Evolutionary conservation across 2,329 filamentous ascomycete species (phyloP).

Genomic region (Emergomyces orientalis): DNA sequence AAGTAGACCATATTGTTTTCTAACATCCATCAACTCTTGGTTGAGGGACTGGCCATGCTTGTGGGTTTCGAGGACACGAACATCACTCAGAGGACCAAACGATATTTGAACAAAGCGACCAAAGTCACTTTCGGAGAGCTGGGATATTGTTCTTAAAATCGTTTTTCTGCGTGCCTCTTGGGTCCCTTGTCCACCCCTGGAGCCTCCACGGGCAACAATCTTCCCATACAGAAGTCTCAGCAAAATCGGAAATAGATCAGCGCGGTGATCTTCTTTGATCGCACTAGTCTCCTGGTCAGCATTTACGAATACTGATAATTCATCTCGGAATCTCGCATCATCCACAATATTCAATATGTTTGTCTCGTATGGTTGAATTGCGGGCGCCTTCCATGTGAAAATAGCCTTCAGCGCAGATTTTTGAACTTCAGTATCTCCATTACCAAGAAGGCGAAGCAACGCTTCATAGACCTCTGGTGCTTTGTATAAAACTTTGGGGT

Average conservation of each 20-base stretch:
- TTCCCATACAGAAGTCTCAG: conserved; percentile 82
- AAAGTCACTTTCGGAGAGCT: conserved; percentile 64
- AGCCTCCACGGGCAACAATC: conserved; percentile 71
- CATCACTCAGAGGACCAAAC: conserved; percentile 57
- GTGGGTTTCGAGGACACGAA: conserved; percentile 49
- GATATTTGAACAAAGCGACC: conserved; percentile 76
- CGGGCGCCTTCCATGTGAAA: conserved; percentile 76
- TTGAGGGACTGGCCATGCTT: conserved; percentile 47
- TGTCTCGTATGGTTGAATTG: conserved; percentile 69
- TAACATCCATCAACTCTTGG: conserved; percentile 52
- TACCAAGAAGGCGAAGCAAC: conserved; percentile 65
- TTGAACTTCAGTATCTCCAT: conserved; percentile 86
- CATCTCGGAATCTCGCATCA: conserved; percentile 84
- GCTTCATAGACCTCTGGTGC: conserved; percentile 66
- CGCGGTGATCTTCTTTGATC: conserved; percentile 64
- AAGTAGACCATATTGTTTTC: conserved; percentile 82
- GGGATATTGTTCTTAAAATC: conserved; percentile 67
- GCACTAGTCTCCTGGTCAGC: conserved; percentile 54
- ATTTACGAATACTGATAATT: conserved; percentile 80
- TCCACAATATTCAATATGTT: conserved; percentile 80
- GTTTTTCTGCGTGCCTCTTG: conserved; percentile 67
- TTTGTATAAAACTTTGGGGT: conserved; percentile 74
- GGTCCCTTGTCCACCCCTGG: conserved; percentile 66
- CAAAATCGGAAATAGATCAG: conserved; percentile 71
- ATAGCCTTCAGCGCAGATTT: conserved; percentile 75